phyloP scores from a whole-genome alignment of 2,329 filamentous ascomycete species.

The Fusarium phyllophilum region DNA sequence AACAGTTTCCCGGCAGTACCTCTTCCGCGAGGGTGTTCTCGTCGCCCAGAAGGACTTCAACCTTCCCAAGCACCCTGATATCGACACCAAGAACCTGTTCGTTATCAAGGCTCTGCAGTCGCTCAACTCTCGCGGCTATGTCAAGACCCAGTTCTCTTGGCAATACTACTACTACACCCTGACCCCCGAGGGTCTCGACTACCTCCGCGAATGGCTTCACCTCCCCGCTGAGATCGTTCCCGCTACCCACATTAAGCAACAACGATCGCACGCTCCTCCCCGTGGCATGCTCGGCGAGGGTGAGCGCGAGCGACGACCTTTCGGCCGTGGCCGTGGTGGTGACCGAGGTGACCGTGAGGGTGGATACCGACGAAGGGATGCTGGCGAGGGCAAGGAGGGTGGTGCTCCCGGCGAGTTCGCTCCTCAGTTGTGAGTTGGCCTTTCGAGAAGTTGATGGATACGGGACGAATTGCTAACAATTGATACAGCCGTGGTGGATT shows the following conservation, averaged over 20 bases:
- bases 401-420: constrained; percentile 91
- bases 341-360: constrained; percentile 86
- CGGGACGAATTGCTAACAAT: constrained; percentile 48
- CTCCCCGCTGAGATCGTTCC: constrained; percentile 99
- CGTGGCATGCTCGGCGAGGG: constrained; percentile 97
- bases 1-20: constrained; percentile 70
- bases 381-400: constrained; percentile 88
- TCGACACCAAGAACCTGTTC: constrained; percentile 99
- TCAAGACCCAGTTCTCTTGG: constrained; percentile 99
- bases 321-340: constrained; percentile 80
- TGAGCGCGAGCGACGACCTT: constrained; percentile 83
- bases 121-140: constrained; percentile 94
- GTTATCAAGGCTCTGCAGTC: constrained; percentile 99
- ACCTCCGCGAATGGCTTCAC: constrained; percentile 99
- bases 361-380: constrained; percentile 91
- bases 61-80: constrained; percentile 95
- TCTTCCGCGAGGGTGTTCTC: constrained; percentile 93
- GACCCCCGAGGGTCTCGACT: constrained; percentile 99
- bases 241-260: constrained; percentile 99
- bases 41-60: constrained; percentile 99
- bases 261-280: constrained; percentile 97
- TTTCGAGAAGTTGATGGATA: background rate
- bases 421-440: constrained; percentile 80
- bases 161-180: constrained; percentile 99
- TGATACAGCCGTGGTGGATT: constrained; percentile 79